Percentiles rank a stretch among this genome's conserved stretches.
Conservation (phyloP, 2,329 filamentous ascomycete genomes). For the Dothidotthia symphoricarpi region DNA sequence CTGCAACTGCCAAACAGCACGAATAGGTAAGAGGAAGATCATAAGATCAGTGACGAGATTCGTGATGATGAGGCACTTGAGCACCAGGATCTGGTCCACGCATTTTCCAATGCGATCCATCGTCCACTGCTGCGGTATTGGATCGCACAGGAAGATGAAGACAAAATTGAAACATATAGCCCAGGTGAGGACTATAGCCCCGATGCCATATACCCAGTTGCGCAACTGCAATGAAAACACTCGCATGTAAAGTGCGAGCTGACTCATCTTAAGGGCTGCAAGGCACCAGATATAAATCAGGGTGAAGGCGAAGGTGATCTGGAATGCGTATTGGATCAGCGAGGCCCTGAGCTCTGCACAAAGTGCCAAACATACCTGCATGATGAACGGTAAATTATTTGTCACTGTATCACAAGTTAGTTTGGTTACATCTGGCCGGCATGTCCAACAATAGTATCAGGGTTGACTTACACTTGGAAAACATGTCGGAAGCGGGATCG, state of each 20-base stretch:
- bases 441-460: no score
- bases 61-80: constrained; percentile 19
- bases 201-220: constrained; percentile 14
- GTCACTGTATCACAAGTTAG: constrained; percentile 5
- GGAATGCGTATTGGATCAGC: background rate
- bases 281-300: constrained; percentile 24
- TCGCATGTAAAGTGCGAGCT: constrained; percentile 20
- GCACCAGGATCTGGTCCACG: constrained; percentile 22
- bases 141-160: constrained; percentile 25
- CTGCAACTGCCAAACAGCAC: constrained; percentile 18
- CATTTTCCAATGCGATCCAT: constrained; percentile 20
- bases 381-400: constrained; percentile 19
- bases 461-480: constrained; percentile 12
- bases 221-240: constrained; percentile 16
- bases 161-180: constrained; percentile 24
- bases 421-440: background rate
- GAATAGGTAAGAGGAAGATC: constrained; percentile 17
- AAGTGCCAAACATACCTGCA: constrained; percentile 7
- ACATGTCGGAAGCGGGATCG: constrained; percentile 9
- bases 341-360: background rate
- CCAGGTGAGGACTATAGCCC: constrained; percentile 17
- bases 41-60: constrained; percentile 19
- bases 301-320: constrained; percentile 21
- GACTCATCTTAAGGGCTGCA: constrained; percentile 20
- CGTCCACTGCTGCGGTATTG: constrained; percentile 24